Percentiles rank a stretch among this genome's conserved stretches.
Evolutionary conservation across 2,329 filamentous ascomycete genomes (phyloP).

Genomic region (Aspergillus clavatus): DNA sequence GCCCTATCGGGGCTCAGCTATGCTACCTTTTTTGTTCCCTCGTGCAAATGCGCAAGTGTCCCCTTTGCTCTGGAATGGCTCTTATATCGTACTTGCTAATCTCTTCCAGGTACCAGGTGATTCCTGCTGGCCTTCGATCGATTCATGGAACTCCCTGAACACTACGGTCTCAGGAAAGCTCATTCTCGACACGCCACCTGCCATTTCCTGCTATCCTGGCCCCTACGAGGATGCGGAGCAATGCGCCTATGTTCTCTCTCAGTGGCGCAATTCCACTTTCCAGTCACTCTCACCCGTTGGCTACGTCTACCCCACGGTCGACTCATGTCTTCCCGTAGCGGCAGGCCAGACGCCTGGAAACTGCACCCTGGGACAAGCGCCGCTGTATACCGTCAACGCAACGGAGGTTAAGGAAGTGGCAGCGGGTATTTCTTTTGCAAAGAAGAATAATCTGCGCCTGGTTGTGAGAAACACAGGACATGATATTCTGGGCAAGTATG

Average conservation of each 20-base stretch:
- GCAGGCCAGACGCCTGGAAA: slow-evolving; percentile 15
- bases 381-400: slow-evolving; percentile 27
- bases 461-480: slow-evolving; percentile 43
- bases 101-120: slow-evolving; percentile 17
- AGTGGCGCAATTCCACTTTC: slow-evolving; percentile 25
- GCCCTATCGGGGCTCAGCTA: neutral
- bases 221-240: slow-evolving; percentile 18
- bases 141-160: slow-evolving; percentile 32
- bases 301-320: slow-evolving; percentile 23
- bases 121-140: slow-evolving; percentile 30
- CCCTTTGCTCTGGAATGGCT: no score
- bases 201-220: slow-evolving; percentile 33
- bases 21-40: neutral
- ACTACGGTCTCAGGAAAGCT: slow-evolving; percentile 28
- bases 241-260: slow-evolving; percentile 21
- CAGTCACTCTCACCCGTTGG: slow-evolving; percentile 24
- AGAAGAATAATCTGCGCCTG: slow-evolving; percentile 48
- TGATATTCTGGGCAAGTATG: slow-evolving; percentile 21
- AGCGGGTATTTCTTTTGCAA: slow-evolving; percentile 39
- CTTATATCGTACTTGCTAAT: no score
- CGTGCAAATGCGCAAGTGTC: neutral
- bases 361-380: slow-evolving; percentile 26
- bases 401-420: slow-evolving; percentile 21
- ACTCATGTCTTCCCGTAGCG: slow-evolving; percentile 25
- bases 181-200: slow-evolving; percentile 29